Base-by-base conservation (phyloP, 2,329 filamentous ascomycete species). In the Aspergillus tubingensis region DNA sequence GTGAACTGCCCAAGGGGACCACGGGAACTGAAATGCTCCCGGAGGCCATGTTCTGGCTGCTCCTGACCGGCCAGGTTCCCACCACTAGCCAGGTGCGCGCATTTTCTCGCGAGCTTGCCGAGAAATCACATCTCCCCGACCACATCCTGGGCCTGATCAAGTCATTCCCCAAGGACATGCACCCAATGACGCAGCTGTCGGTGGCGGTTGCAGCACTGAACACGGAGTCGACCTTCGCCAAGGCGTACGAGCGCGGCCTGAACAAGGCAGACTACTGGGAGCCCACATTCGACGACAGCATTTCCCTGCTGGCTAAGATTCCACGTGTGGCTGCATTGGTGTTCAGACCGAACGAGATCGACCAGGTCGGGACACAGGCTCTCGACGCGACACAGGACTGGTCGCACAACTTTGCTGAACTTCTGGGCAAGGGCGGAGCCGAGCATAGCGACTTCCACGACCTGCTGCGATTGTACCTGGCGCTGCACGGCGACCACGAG, bases 231-330 rank as follows among this genome's bases (percentile, higher is more conserved):
- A 87, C 89, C 73, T 99, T 99, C 69, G 95, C 94, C 65, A 93
- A 92, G 79, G 90, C 90, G 19, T 99, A 99, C 78, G 94, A 93
- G 77, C 81, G 89, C 69, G 95, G 95, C 38, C 81, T 98, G 67
- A 91, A 88, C 85, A 99, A 98, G 84, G 91, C 92, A 56, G 92
- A 97, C 70, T 98, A 98, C 86, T 99, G 95, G 95, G 95, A 98
- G 81, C 92, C 94, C 13, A 96, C 92, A 48, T 98, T 96, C 74
- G 94, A 98, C 75, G 95, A 99, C 82, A 88, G 86, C 77, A 96
- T 99, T 77, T 91, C 90, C 51, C 85, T 99, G 64, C 86, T 99
- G 59, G 95, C 94, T 64, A 99, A 99, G 84, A 88, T 99, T 57
- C 95, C 95, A 64, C 96, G 92, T 63, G 93, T 99, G 68, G 95